Conservation (phyloP, 1,284 basidiomycete species). For the Malassezia globosa region DNA sequence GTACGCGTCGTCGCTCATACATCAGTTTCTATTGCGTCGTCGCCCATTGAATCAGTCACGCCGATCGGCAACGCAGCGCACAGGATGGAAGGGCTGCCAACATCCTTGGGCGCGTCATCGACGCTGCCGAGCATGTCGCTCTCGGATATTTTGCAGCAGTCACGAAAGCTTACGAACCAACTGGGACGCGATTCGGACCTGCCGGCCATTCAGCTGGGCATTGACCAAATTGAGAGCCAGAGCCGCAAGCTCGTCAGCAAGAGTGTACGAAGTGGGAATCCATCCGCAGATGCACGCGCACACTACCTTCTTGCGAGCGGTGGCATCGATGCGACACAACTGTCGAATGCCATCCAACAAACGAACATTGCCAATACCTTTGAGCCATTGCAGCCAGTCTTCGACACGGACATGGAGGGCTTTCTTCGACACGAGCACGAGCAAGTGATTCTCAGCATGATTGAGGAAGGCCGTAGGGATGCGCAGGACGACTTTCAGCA, state of each 20-base stretch:
- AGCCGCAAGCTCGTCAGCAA: conserved; percentile 40
- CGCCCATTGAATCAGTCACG: too few relatives aligned
- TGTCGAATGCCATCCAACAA: conserved; percentile 67
- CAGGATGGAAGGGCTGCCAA: conserved; percentile 1
- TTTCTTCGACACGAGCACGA: conserved; percentile 83
- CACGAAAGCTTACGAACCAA: conserved; percentile 41
- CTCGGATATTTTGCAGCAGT: conserved; percentile 40
- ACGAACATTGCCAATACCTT: conserved; percentile 75
- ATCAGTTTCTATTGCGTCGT: too few relatives aligned
- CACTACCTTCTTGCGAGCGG: conserved; percentile 66
- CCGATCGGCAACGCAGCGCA: too few relatives aligned
- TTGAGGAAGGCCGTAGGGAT: conserved; percentile 74
- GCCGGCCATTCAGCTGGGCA: conserved; percentile 69
- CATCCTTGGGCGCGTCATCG: conserved; percentile 1
- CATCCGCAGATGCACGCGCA: conserved; percentile 46
- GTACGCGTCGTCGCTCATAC: too few relatives aligned
- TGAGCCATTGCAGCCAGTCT: conserved; percentile 71
- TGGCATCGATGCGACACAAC: conserved; percentile 70
- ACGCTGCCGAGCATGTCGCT: conserved; percentile 19
- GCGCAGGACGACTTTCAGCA: conserved; percentile 76
- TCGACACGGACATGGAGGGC: conserved; percentile 71
- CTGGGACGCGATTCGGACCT: conserved; percentile 54
- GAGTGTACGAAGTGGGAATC: conserved; percentile 50
- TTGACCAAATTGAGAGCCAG: conserved; percentile 84
- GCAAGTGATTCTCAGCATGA: conserved; percentile 81